Evolutionary conservation across 148 eudicot species (phyloP), one percentile per base, ranked within the genome.

Genomic region (Euryodendron excelsum): DNA sequence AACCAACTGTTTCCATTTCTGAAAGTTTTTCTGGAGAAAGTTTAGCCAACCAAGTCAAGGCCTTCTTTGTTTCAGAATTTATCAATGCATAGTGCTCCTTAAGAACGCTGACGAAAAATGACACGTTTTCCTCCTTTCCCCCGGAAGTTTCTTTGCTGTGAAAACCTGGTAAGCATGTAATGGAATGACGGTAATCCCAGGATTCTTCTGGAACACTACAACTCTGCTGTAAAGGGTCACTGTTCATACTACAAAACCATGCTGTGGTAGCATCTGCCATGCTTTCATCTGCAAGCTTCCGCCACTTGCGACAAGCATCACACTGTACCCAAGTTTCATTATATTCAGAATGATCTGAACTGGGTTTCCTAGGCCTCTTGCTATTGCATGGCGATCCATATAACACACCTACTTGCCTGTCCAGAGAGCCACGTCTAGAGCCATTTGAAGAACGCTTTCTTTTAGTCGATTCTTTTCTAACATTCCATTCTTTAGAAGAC

Each of bases 231-330:
- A 80, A 80, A 1, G 91, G 89, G 68, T 95, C 93, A 76, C 84
- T 76, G 78, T 91, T 95, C 96, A 95, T 87, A 83, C 99, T 90
- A 85, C 99, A 95, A 88, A 95, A 95, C 99, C 99, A 95, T 59
- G 88, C 88, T 73, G 88, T 76, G 7, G 84, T 75, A 47, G 88
- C 67, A 80, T 84, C 86, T 73, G 90, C 82, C 56, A 71, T 64
- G 62, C 76, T 74, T 56, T 77, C 86, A 77, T 90, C 87, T 30
- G 77, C 67, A 74, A 93, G 80, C 84, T 82, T 93, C 78, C 99
- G 89, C 99, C 99, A 95, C 78, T 95, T 95, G 56, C 81, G 83
- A 83, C 99, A 95, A 82, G 90, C 84, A 86, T 95, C 97, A 86
- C 99, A 95, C 81, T 95, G 96, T 73, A 90, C 85, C 99, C 99